These are phyloP conservation scores for Thalia dealbata DNA, from an alignment of 176 grass and related monocot genomes.

Conservation along the genomic window DNA sequence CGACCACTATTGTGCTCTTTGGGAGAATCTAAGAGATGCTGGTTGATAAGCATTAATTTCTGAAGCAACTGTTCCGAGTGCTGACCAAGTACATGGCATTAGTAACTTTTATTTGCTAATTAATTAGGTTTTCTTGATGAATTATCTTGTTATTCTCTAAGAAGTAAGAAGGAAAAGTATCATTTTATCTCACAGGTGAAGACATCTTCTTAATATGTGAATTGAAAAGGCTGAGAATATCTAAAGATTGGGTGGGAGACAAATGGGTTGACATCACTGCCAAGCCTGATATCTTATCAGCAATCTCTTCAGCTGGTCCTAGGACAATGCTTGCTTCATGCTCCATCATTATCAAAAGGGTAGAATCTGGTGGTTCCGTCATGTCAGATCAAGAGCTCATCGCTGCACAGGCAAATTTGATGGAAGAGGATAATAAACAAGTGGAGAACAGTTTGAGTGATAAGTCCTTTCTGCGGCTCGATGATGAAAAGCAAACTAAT, in stretches of 20 bases:
- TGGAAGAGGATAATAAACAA: not conserved
- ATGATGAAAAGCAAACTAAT: not conserved
- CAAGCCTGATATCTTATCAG: slow-evolving; percentile 44
- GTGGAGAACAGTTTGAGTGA: not conserved
- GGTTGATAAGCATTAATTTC: no score
- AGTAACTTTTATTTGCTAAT: not conserved
- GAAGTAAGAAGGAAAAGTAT: not conserved
- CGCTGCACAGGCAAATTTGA: not conserved
- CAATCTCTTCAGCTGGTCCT: slow-evolving; percentile 38
- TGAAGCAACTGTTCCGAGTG: no score
- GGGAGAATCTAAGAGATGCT: no score
- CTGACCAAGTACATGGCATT: not conserved
- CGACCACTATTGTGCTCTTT: no score
- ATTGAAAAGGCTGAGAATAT: slow-evolving; percentile 61
- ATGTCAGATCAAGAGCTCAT: slow-evolving; percentile 17
- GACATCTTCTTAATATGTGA: slow-evolving; percentile 55
- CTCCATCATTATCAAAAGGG: not conserved
- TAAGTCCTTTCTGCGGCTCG: not conserved
- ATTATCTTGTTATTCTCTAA: not conserved
- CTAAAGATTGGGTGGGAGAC: slow-evolving; percentile 77
- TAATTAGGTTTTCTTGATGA: not conserved
- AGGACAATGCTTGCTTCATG: slow-evolving; percentile 29
- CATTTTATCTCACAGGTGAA: slow-evolving; percentile 47
- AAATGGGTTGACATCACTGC: slow-evolving; percentile 54
- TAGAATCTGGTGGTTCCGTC: slow-evolving; percentile 34